Evolutionary conservation across 2,329 filamentous ascomycete genomes (phyloP), one percentile per base, ranked within the genome.

Genomic region (Peltaster fructicola): DNA sequence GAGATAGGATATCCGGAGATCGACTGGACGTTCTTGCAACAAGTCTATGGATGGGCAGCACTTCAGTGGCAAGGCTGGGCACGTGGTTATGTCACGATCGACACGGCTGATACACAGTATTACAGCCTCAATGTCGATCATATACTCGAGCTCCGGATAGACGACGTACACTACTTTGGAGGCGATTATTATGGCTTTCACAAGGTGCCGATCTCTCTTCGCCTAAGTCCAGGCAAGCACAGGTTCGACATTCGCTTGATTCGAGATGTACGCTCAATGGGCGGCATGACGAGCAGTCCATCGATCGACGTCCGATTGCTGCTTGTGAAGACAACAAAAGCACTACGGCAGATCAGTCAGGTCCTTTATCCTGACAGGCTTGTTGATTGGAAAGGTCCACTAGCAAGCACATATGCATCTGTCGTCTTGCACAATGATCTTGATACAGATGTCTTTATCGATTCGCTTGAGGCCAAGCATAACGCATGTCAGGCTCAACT

Each of bases 41-140:
- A 51, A 8, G 46, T 68, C 8, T 69, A 70, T 39, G 66, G 66
- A 22, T 71, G 65, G 66, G 51, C 63, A 23, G 61, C 61, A 10
- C 45, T 64, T 8, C 65, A 70, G 36, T 69, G 62, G 41, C 65
- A 69, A 39, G 60, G 57, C 6, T 71, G 65, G 65, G 52, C 56
- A 14, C 53, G 64, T 23, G 65, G 65, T 17, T 43, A 51, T 25
- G 43, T 65, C n/a, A 40, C 44, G 10, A 42, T 65, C 4, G 22
- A 33, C 8, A 20, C 28, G 10, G 31, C 32, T 13, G 47, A 47
- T 7, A 38, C 45, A 14, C 37, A 45, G 14, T 40, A 43, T 15
- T 38, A 63, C 14, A 42, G 52, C 8, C 32, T 69, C 1, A 54
- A 57, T 33, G 56, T 53, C 2, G 54, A 61, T 30, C 44, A 54